Conservation (phyloP, 495 filamentous ascomycete genomes). For the Hypoxylon lienhwacheense region DNA sequence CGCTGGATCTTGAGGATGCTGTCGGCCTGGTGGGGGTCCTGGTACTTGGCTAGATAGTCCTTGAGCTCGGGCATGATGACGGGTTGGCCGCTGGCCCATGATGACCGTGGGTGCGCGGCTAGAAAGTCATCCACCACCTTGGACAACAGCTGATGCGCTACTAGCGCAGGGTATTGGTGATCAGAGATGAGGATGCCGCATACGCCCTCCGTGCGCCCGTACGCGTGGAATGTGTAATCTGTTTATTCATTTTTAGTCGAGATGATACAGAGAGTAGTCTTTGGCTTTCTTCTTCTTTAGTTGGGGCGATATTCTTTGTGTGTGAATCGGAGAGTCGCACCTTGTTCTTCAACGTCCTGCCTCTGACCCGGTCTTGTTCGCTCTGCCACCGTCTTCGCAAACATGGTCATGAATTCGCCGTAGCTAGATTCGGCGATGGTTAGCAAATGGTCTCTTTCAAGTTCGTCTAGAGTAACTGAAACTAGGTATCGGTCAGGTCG, state of each 20-base stretch:
- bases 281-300: too few species aligned
- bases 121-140: slow-evolving; percentile 95
- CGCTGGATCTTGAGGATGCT: slow-evolving; percentile 94
- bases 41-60: slow-evolving; percentile 84
- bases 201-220: slow-evolving; percentile 83
- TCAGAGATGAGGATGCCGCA: slow-evolving; percentile 87
- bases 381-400: slow-evolving; percentile 73
- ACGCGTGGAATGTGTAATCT: slow-evolving; percentile 87
- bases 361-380: slow-evolving; percentile 82
- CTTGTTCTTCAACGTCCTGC: slow-evolving; percentile 89
- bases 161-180: slow-evolving; percentile 83
- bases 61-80: slow-evolving; percentile 70
- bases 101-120: slow-evolving; percentile 68
- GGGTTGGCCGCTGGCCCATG: slow-evolving; percentile 58
- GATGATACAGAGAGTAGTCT: too few species aligned
- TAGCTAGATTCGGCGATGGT: slow-evolving; percentile 44
- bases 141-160: slow-evolving; percentile 90
- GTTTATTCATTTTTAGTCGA: slow-evolving; percentile 1
- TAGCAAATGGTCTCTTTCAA: slow-evolving; percentile 13
- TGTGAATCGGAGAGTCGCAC: too few species aligned
- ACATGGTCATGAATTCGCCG: slow-evolving; percentile 69
- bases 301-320: too few species aligned
- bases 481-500: slow-evolving; percentile 12
- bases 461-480: not conserved
- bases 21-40: slow-evolving; percentile 85